phyloP scores from a whole-genome alignment of 768 basidiomycete species.

The Russula foetens region DNA sequence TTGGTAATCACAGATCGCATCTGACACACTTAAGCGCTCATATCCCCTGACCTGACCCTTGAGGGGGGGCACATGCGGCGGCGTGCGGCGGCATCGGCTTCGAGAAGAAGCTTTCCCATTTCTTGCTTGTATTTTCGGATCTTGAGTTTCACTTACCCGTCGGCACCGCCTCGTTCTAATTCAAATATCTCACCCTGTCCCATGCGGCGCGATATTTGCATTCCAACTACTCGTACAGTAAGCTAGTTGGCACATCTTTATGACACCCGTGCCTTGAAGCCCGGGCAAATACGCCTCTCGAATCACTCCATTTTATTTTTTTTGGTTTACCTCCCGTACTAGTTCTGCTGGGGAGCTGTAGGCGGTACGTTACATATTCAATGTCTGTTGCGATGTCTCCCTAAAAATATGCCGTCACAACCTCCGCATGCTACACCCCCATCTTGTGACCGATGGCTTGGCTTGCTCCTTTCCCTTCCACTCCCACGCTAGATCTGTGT shows the following conservation, averaged over 20 bases:
- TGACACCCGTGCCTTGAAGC: neutral
- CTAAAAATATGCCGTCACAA: neutral
- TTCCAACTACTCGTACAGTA: neutral
- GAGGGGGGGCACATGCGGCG: no score
- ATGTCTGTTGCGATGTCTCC: neutral
- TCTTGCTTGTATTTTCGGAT: conserved; percentile 4
- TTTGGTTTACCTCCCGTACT: neutral
- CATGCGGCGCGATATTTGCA: no score
- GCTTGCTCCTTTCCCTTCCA: neutral
- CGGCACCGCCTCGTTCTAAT: neutral
- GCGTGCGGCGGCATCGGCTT: neutral
- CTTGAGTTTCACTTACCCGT: neutral
- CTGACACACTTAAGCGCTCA: neutral
- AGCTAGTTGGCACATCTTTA: no score
- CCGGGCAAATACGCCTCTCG: neutral
- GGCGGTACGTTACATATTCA: neutral
- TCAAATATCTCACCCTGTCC: neutral
- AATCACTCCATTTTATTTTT: neutral
- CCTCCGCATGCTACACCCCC: neutral
- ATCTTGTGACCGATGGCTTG: no score
- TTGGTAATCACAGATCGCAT: neutral
- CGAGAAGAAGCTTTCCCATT: neutral
- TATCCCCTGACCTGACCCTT: neutral
- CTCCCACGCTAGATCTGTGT: neutral
- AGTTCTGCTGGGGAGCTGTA: neutral